Evolutionary conservation across 2,329 filamentous ascomycete species (phyloP).

Genomic region (Thermoascus crustaceus): DNA sequence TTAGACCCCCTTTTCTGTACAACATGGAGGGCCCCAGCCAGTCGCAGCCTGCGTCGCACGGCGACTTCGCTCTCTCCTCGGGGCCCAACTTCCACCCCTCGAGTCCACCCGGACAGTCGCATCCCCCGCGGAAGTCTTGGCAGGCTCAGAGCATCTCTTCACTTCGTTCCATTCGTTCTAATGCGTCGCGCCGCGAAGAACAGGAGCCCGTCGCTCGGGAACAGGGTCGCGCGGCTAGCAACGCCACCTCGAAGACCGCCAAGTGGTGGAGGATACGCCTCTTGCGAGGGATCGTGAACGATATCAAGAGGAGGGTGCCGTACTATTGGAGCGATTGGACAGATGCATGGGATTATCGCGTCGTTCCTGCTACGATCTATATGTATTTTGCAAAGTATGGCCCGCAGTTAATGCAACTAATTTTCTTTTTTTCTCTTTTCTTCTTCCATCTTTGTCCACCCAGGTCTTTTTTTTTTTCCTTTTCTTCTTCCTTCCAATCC

Average conservation of each 20-base stretch:
- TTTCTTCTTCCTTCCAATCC: constrained; percentile 1
- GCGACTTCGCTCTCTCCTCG: constrained; percentile 17
- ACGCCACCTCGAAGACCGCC: constrained; percentile 8
- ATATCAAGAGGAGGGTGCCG: constrained; percentile 64
- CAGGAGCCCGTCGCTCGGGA: constrained; percentile 3
- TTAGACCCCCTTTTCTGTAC: too few relatives aligned
- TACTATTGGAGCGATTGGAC: constrained; percentile 76
- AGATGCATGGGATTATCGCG: constrained; percentile 85
- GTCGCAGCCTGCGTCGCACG: constrained; percentile 9
- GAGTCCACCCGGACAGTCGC: constrained; percentile 8
- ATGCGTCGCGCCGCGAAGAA: constrained; percentile 3
- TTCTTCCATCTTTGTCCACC: constrained; percentile 2
- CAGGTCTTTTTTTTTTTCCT: constrained; percentile 1
- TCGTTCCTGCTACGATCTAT: constrained; percentile 78
- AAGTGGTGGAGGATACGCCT: constrained; percentile 67
- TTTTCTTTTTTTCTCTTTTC: constrained; percentile 1
- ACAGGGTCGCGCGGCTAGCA: constrained; percentile 8
- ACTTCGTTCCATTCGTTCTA: constrained; percentile 10
- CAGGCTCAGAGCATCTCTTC: constrained; percentile 17
- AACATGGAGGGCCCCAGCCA: constrained; percentile 11
- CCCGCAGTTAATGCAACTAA: constrained; percentile 2
- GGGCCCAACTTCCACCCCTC: constrained; percentile 22
- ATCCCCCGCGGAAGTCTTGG: constrained; percentile 20
- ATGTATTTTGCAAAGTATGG: constrained; percentile 91
- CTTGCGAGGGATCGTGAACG: constrained; percentile 73